phyloP scores from a whole-genome alignment of 2,329 filamentous ascomycete species.

The Xylariales sp. region DNA sequence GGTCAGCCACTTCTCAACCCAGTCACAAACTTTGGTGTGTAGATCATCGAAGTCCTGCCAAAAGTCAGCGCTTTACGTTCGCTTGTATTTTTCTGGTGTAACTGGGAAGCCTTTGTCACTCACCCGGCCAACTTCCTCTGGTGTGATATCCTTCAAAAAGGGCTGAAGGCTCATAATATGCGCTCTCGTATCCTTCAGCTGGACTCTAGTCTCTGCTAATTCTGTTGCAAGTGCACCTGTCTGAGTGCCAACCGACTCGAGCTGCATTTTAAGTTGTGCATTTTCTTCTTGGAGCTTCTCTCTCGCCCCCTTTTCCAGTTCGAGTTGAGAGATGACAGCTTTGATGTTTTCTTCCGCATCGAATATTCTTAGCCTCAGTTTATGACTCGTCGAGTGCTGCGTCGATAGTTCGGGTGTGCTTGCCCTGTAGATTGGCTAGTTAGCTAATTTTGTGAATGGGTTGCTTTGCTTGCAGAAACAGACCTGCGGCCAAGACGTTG shows the following conservation, averaged over 20 bases:
- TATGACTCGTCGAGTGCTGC: too few relatives aligned
- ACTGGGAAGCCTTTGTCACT: too few relatives aligned
- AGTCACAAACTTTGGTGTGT: slow-evolving; percentile 27
- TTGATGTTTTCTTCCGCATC: slow-evolving; percentile 17
- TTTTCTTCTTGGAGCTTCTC: neutral
- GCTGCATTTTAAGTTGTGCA: neutral
- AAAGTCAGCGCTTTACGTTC: neutral
- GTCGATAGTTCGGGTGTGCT: too few relatives aligned
- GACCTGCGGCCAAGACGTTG: too few relatives aligned
- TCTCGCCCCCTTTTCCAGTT: neutral
- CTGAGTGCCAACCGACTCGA: neutral
- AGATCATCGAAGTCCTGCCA: slow-evolving; percentile 30
- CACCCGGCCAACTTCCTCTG: slow-evolving; percentile 8
- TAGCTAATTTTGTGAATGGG: too few relatives aligned
- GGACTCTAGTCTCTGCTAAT: neutral
- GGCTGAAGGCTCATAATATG: slow-evolving; percentile 1
- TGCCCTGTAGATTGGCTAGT: too few relatives aligned
- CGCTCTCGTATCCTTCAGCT: slow-evolving; percentile 1
- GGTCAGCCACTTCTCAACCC: slow-evolving; percentile 29
- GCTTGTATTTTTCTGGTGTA: too few relatives aligned
- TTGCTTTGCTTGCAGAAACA: too few relatives aligned
- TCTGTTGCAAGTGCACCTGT: neutral
- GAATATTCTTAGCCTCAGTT: slow-evolving; percentile 19
- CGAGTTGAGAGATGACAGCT: neutral
- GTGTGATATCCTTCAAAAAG: neutral